Base-by-base conservation (phyloP, 768 basidiomycete species). In the Collybia sordida region DNA sequence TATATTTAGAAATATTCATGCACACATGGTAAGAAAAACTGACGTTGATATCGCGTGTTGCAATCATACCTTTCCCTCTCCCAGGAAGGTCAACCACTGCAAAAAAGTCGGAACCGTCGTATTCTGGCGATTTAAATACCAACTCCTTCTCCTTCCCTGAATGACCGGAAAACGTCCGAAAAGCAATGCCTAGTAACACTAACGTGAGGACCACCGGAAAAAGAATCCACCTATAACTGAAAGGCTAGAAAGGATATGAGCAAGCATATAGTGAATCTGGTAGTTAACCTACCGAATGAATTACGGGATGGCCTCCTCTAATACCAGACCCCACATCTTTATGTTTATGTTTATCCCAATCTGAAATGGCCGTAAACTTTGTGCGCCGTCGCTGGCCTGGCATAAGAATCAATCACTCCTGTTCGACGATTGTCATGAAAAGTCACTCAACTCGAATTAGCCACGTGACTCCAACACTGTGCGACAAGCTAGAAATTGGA, bases 41-140 rank as follows among this genome's bases (percentile, higher is more conserved):
- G 49, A 78, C 81, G 62, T 72, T 60, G 19, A 84, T 83, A 59
- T 79, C 71, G 34, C 81, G 71, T 4, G 59, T 60, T 2, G 83
- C 83, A 34, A 84, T 50, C 22, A 75, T 63, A 2, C 81, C 83
- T 55, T 79, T 83, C 4, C 83, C 82, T 51, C 68, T 81, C 4
- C 79, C 82, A 9, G 76, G 74, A 8, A 84, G 59, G 39, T 81
- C 77, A 8, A 69, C 66, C 3, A 84, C 77, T 11, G 54, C 39
- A 57, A 72, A 78, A 5, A 62, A 45, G 40, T 49, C 41, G 27
- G 47, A 38, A 23, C 36, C 51, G 18, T 34, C 4, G 3, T 17
- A 24, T 3, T 18, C 42, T 14, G 23, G 34, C 6, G 21, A n/a
- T 6, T 21, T 12, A 24, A 15, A 31, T 7, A 14, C 6, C 14